Conservation (phyloP, 768 basidiomycete genomes). For the Tubosaeta sp. region DNA sequence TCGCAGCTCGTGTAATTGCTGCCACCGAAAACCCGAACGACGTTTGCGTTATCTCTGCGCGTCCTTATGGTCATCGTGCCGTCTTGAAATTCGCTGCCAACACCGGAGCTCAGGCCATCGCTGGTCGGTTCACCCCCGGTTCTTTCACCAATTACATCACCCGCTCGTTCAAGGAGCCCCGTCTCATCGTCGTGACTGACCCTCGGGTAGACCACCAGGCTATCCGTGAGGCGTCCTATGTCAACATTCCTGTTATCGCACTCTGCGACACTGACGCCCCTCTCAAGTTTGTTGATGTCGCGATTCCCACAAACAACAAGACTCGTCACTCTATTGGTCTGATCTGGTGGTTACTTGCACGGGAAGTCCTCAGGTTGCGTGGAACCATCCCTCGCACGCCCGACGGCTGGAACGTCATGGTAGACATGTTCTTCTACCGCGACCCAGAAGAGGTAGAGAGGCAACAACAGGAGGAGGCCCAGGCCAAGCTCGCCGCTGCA, state of each 20-base stretch:
- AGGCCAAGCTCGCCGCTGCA: slow-evolving; percentile 67
- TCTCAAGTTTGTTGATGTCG: slow-evolving; percentile 95
- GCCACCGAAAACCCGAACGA: slow-evolving; percentile 98
- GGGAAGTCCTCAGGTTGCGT: slow-evolving; percentile 93
- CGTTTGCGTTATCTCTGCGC: slow-evolving; percentile 96
- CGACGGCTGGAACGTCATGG: slow-evolving; percentile 98
- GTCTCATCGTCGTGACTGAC: slow-evolving; percentile 97
- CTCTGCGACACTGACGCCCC: slow-evolving; percentile 99
- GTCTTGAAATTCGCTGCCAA: slow-evolving; percentile 98
- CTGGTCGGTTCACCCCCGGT: slow-evolving; percentile 98
- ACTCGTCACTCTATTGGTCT: slow-evolving; percentile 95
- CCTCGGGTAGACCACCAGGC: slow-evolving; percentile 99
- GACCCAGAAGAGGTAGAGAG: slow-evolving; percentile 99
- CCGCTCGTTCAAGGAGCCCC: slow-evolving; percentile 99
- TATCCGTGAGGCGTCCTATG: slow-evolving; percentile 99
- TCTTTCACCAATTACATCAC: slow-evolving; percentile 99
- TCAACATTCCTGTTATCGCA: slow-evolving; percentile 99
- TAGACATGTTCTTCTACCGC: slow-evolving; percentile 99
- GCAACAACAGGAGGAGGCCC: slow-evolving; percentile 91
- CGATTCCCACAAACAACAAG: slow-evolving; percentile 99
- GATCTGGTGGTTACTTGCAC: slow-evolving; percentile 95
- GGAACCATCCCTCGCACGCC: slow-evolving; percentile 88
- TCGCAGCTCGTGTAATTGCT: slow-evolving; percentile 96
- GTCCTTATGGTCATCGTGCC: slow-evolving; percentile 98
- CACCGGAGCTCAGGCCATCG: slow-evolving; percentile 98